These are phyloP conservation scores for Dendrobium huoshanense DNA, from an alignment of 106 monocot genomes.

Conservation along the genomic window DNA sequence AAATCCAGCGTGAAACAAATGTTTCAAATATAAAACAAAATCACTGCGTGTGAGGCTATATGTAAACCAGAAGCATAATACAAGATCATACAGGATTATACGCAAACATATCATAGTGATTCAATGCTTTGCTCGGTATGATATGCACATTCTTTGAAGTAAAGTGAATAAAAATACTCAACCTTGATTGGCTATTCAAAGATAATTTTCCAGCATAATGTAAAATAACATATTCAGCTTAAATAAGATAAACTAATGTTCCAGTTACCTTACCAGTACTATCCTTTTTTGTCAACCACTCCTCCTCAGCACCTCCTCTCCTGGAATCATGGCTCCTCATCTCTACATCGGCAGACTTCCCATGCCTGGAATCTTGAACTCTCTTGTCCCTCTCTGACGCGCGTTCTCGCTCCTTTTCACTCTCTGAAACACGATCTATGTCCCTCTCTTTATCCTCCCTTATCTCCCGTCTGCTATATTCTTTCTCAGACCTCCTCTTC, in stretches of 20 bases:
- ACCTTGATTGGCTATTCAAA: not conserved
- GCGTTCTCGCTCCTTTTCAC: conserved; percentile 23
- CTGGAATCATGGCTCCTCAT: conserved; percentile 5
- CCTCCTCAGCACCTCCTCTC: conserved; percentile 13
- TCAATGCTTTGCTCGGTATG: not conserved
- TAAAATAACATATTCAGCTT: conserved; percentile 1
- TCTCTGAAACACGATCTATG: conserved; percentile 10
- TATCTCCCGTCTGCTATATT: conserved; percentile 37
- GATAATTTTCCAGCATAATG: not conserved
- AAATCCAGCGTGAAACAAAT: not conserved
- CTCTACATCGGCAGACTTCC: conserved; percentile 15
- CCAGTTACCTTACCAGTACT: conserved; percentile 24
- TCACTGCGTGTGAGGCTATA: not conserved
- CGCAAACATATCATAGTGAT: not conserved
- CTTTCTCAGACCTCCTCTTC: conserved; percentile 52
- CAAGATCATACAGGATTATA: not conserved
- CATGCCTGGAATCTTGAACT: conserved; percentile 17
- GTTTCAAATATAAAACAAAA: not conserved
- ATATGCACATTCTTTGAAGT: not conserved
- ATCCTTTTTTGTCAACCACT: conserved; percentile 12
- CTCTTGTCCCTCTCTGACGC: conserved; percentile 24
- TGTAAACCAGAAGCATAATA: not conserved
- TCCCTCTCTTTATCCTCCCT: conserved; percentile 29
- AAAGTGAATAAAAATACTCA: not conserved
- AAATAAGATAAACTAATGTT: not conserved